Evolutionary conservation across 352 stramenopile genomes (phyloP).

Genomic region (Phytophthora ramorum): DNA sequence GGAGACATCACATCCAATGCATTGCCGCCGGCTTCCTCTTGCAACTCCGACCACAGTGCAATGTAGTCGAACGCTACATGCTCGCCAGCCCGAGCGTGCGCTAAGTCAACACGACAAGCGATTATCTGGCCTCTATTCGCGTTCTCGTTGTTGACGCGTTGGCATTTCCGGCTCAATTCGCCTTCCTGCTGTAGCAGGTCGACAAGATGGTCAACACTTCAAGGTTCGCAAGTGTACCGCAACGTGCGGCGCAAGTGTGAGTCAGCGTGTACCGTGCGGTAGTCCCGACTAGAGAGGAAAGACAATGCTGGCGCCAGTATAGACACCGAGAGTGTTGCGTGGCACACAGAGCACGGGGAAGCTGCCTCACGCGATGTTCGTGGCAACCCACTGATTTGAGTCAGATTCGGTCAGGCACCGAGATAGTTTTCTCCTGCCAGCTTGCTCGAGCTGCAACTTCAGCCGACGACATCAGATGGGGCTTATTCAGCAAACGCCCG

Average conservation of each 20-base stretch:
- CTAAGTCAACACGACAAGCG: conserved; percentile 17
- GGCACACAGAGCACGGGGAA: conserved; percentile 4
- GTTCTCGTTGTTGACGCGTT: neutral
- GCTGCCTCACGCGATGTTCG: conserved; percentile 1
- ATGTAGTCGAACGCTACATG: neutral
- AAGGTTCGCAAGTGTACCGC: conserved; percentile 3
- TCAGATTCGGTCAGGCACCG: conserved; percentile 11
- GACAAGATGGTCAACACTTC: conserved; percentile 3
- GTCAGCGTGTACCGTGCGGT: conserved; percentile 6
- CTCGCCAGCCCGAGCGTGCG: conserved; percentile 2
- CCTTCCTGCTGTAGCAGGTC: neutral
- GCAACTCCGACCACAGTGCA: conserved; percentile 5
- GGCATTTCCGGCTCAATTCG: conserved; percentile 15
- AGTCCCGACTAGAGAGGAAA: conserved; percentile 30
- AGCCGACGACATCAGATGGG: conserved; percentile 23
- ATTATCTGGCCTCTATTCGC: conserved; percentile 6
- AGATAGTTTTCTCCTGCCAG: conserved; percentile 18
- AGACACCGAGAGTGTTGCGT: conserved; percentile 18
- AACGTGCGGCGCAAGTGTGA: conserved; percentile 7
- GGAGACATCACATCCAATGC: neutral
- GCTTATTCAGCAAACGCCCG: neutral
- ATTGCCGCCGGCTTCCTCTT: conserved; percentile 18
- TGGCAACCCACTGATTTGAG: conserved; percentile 29
- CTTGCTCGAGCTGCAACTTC: conserved; percentile 10
- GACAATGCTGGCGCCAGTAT: conserved; percentile 32